Percentiles rank a stretch among this genome's conserved stretches.
These are phyloP conservation scores for Cytauxzoon felis DNA, from an alignment of 169 alveolate species.

Conservation along the genomic window DNA sequence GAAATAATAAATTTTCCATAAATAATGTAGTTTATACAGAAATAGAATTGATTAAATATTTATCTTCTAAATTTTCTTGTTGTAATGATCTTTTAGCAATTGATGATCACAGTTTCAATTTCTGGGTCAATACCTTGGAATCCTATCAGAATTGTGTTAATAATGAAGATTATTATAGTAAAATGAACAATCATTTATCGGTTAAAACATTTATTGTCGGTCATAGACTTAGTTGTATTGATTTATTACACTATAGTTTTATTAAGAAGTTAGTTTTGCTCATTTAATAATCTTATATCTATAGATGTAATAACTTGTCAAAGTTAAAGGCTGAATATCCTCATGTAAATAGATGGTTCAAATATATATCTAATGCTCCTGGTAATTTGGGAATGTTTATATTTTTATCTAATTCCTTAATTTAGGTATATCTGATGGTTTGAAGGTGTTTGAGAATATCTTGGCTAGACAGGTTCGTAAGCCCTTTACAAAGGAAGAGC, in stretches of 20 bases:
- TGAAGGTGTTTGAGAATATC: not conserved
- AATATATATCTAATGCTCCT: constrained; percentile 28
- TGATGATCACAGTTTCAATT: not conserved
- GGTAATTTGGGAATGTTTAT: constrained; percentile 14
- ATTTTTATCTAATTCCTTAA: not conserved
- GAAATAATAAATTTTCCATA: constrained; percentile 11
- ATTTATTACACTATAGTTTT: constrained; percentile 38
- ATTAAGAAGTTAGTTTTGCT: constrained; percentile 10
- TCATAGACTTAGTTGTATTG: constrained; percentile 42
- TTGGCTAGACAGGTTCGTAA: constrained; percentile 9
- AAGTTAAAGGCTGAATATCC: constrained; percentile 21
- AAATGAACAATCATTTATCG: constrained; percentile 49
- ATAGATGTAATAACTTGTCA: constrained; percentile 1
- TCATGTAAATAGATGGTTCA: constrained; percentile 47
- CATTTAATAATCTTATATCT: not conserved
- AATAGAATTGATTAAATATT: constrained; percentile 29
- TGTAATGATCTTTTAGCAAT: constrained; percentile 23
- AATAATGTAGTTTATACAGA: constrained; percentile 19
- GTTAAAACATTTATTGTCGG: constrained; percentile 51
- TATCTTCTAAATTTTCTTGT: constrained; percentile 11
- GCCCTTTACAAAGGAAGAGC: constrained; percentile 59
- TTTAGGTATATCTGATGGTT: not conserved
- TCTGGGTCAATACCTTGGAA: constrained; percentile 9
- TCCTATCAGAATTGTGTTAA: not conserved
- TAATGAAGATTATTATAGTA: constrained; percentile 22